phyloP scores from a whole-genome alignment of 257 asterid species.

The Nicotiana otophora region DNA sequence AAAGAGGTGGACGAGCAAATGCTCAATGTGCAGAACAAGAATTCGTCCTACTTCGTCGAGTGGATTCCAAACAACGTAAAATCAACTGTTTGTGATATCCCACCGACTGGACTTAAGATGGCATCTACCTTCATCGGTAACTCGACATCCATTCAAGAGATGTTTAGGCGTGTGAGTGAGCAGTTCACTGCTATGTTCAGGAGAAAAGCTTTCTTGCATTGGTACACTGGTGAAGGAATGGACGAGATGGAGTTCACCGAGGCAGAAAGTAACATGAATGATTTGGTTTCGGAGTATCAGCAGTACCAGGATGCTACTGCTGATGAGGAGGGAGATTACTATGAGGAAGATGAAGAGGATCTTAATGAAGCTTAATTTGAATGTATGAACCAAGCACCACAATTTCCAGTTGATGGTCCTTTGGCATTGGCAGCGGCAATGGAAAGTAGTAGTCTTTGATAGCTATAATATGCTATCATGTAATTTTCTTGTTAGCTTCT shows the following conservation, averaged over 20 bases:
- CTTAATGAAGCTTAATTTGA: neutral
- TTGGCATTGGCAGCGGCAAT: neutral
- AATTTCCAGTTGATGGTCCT: constrained; percentile 5
- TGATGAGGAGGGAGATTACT: constrained; percentile 6
- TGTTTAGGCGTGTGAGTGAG: no score
- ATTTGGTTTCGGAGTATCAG: constrained; percentile 7
- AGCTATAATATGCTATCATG: neutral
- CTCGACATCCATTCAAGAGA: no score
- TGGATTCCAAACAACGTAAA: no score
- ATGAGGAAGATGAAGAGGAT: neutral
- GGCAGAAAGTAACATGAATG: constrained; percentile 12
- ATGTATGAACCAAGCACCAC: neutral
- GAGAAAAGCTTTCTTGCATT: constrained; percentile 12
- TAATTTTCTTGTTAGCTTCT: neutral
- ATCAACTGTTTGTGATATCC: no score
- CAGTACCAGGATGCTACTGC: constrained; percentile 9
- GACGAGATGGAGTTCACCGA: constrained; percentile 9
- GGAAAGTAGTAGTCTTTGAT: neutral
- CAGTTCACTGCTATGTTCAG: constrained; percentile 5
- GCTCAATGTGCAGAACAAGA: no score
- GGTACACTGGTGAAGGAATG: constrained; percentile 12
- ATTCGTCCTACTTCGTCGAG: no score
- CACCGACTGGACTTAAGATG: no score
- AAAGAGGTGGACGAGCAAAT: no score
- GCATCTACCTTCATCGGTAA: no score